Base-by-base conservation (phyloP, 805 yeast genomes). In the Scheffersomyces ergatensis region DNA sequence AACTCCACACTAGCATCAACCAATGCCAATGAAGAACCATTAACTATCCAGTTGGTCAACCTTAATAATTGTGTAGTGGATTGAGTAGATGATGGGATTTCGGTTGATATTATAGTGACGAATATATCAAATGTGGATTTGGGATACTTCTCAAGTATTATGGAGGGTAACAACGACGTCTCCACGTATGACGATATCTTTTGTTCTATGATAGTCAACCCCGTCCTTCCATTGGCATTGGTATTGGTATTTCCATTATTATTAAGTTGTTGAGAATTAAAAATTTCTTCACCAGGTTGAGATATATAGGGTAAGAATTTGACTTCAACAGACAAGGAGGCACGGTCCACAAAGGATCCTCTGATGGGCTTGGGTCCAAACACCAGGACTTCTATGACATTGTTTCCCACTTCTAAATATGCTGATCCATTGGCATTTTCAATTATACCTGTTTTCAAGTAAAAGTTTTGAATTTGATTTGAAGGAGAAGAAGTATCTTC, bases 331-430 rank as follows among this genome's bases (percentile, higher is more conserved):
- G 82, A 74, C 32, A 87, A 63, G 4, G 80, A 70, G 2, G 90
- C 90, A 37, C 78, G 68, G 17, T 83, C 80, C 29, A 78, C 71
- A 57, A 83, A 87, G 3, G 87, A 76, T 2, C 89, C 88, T 45
- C 86, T 71, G 45, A 78, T 81, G 6, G 98, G 97, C 49, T 89
- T 74, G 3, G 98, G 98, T 0, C 98, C 98, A 61, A 82, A 86
- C 0, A 92, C 82, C 3, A 89, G 74, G 1, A 84, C 83, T 40
- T 82, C 78, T 5, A 89, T 62, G 34, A 81, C 76, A 19, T 77
- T 77, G 19, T 77, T 72, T 24, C 78, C 85, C 0, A 72, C 65
- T 59, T 90, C 97, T 16, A 88, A 55, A 49, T 84, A 86, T 2
- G 95, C 77, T 16, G 96, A 88, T 2, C 98, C 97, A 53, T 81